Conservation (phyloP, 2,329 filamentous ascomycete species). For the Aspergillus versicolor region DNA sequence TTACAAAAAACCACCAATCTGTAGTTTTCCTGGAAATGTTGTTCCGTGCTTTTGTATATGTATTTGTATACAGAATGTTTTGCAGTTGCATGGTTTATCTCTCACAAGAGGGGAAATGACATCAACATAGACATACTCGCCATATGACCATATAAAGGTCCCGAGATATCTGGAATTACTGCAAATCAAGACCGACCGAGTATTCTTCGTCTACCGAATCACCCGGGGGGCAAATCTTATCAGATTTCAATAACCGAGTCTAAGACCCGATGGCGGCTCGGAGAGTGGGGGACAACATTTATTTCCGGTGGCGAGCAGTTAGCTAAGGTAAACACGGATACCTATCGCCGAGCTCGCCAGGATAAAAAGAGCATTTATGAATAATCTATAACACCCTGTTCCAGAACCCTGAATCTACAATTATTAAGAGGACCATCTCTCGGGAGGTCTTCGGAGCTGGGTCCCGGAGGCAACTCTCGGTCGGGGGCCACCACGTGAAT, state of each 20-base stretch:
- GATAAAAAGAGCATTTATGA: not conserved
- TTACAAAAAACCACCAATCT: no score
- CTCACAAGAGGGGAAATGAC: no score
- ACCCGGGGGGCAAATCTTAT: conserved; percentile 14
- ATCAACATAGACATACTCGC: no score
- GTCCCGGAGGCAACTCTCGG: not conserved
- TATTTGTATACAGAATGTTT: no score
- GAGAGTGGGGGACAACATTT: not conserved
- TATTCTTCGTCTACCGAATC: not conserved
- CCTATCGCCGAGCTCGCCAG: not conserved
- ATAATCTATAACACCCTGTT: not conserved
- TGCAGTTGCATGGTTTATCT: no score
- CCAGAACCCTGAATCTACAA: not conserved
- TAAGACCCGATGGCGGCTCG: conserved; percentile 5
- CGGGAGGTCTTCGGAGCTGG: not conserved
- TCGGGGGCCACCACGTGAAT: not conserved
- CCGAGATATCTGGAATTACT: not conserved
- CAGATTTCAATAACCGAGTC: conserved; percentile 12
- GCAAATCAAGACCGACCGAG: not conserved
- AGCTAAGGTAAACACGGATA: not conserved
- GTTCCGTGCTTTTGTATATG: no score
- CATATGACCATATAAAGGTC: not conserved
- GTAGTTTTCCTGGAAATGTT: no score
- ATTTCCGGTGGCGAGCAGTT: not conserved
- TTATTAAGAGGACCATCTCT: not conserved